Percentiles rank a stretch among this genome's conserved stretches.
Conservation (phyloP, 805 yeast genomes). For the Lachancea dasiensis region DNA sequence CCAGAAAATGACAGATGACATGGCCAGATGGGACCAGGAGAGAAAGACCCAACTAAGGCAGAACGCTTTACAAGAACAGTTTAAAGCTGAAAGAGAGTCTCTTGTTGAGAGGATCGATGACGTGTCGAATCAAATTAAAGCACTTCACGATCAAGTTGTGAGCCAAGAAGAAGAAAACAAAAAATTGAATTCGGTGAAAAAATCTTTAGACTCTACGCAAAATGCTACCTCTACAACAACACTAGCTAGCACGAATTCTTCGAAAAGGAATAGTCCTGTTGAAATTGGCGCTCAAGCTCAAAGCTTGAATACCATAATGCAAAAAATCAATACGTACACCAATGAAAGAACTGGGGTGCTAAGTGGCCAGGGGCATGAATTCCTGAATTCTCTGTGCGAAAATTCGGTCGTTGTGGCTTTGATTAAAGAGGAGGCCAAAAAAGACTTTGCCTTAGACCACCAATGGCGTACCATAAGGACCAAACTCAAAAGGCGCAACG, state of each 20-base stretch:
- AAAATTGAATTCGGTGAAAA: slow-evolving; percentile 21
- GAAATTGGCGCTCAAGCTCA: slow-evolving; percentile 5
- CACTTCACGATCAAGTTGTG: slow-evolving; percentile 19
- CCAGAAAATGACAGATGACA: slow-evolving; percentile 26
- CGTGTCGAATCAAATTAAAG: slow-evolving; percentile 10
- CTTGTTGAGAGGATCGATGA: slow-evolving; percentile 12
- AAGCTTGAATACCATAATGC: slow-evolving; percentile 12
- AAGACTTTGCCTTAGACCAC: slow-evolving; percentile 23
- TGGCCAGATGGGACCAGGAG: slow-evolving; percentile 23
- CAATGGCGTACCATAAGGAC: slow-evolving; percentile 22
- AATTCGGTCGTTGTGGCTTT: slow-evolving; percentile 19
- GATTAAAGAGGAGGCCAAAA: slow-evolving; percentile 24
- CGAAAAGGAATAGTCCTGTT: slow-evolving; percentile 3
- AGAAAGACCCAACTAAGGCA: slow-evolving; percentile 17
- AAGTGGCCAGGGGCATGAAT: slow-evolving; percentile 22
- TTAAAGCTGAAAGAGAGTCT: slow-evolving; percentile 9
- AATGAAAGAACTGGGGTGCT: slow-evolving; percentile 26
- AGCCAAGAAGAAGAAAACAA: slow-evolving; percentile 21
- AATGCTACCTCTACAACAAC: not conserved
- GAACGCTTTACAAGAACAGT: slow-evolving; percentile 14
- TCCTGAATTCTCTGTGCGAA: slow-evolving; percentile 19
- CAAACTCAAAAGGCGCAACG: slow-evolving; percentile 16
- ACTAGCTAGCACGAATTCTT: not conserved
- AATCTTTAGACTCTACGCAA: slow-evolving; percentile 11
- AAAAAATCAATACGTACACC: slow-evolving; percentile 21